These are phyloP conservation scores for Balamuthia mandrillaris DNA, from an alignment of 208 protist genomes.

Conservation along the genomic window DNA sequence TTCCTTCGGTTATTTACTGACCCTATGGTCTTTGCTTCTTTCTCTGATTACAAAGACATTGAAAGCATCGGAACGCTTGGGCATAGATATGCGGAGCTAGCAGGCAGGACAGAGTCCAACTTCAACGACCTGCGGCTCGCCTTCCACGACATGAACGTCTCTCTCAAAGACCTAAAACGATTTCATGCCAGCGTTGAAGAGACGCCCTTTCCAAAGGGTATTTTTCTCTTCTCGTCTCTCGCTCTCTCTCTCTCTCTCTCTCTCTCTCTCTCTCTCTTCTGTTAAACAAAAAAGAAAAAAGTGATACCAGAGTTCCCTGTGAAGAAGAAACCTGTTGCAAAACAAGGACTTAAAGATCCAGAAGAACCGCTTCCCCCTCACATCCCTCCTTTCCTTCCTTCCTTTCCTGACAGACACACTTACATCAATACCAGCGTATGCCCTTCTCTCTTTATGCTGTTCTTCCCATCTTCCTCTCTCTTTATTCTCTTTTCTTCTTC, in stretches of 20 bases:
- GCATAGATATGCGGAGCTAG: neutral
- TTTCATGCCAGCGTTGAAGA: neutral
- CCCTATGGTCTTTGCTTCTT: neutral
- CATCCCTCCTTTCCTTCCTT: neutral
- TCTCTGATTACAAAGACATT: neutral
- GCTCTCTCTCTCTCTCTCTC: neutral
- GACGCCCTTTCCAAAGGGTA: neutral
- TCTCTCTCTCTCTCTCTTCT: neutral
- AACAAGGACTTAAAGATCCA: neutral
- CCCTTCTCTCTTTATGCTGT: neutral
- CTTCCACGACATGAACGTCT: neutral
- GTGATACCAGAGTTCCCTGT: neutral
- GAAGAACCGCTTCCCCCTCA: neutral
- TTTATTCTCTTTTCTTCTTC: too few relatives aligned
- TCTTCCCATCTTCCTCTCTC: neutral
- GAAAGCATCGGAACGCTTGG: neutral
- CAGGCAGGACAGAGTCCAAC: neutral
- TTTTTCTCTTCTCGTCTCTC: neutral
- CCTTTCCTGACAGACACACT: neutral
- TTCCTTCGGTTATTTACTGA: neutral
- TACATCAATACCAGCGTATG: neutral
- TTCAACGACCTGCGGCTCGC: neutral
- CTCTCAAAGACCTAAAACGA: neutral
- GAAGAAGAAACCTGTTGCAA: neutral
- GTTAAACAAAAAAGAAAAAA: neutral